These are phyloP conservation scores for Stephanodiscus triporus DNA, from an alignment of 108 stramenopile genomes.

Conservation along the genomic window DNA sequence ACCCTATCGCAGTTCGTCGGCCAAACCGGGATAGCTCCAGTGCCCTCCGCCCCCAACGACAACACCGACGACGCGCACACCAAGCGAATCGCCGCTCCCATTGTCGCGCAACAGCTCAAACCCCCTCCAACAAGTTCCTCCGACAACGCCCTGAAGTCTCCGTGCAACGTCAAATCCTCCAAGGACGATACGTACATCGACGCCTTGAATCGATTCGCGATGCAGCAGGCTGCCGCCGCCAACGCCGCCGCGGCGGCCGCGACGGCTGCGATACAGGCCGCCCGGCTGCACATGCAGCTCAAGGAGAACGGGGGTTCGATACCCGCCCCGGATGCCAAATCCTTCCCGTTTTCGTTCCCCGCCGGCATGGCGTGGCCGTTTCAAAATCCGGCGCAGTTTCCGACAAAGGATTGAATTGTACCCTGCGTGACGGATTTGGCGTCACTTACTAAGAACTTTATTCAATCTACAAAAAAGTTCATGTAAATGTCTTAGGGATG, in stretches of 20 bases:
- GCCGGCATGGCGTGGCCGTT: not conserved
- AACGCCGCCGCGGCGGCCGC: constrained; percentile 43
- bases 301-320: constrained; percentile 11
- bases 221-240: constrained; percentile 38
- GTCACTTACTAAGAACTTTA: too few relatives aligned
- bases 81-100: not conserved
- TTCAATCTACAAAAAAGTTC: too few relatives aligned
- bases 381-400: not conserved
- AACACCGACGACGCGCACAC: not conserved
- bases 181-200: constrained; percentile 22
- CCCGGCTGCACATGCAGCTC: constrained; percentile 31
- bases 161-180: not conserved
- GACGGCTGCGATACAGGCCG: constrained; percentile 27
- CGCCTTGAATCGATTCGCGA: constrained; percentile 32
- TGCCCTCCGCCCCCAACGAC: not conserved
- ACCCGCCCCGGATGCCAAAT: not conserved
- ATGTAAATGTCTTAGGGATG: too few relatives aligned
- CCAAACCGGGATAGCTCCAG: constrained; percentile 3
- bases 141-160: not conserved
- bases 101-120: not conserved
- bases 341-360: not conserved
- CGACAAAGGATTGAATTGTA: not conserved
- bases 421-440: too few relatives aligned
- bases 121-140: not conserved
- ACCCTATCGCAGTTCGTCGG: constrained; percentile 25